Percentiles rank a stretch among this genome's conserved stretches.
Evolutionary conservation across 352 stramenopile genomes (phyloP).

Genomic region (Phytopythium vexans): DNA sequence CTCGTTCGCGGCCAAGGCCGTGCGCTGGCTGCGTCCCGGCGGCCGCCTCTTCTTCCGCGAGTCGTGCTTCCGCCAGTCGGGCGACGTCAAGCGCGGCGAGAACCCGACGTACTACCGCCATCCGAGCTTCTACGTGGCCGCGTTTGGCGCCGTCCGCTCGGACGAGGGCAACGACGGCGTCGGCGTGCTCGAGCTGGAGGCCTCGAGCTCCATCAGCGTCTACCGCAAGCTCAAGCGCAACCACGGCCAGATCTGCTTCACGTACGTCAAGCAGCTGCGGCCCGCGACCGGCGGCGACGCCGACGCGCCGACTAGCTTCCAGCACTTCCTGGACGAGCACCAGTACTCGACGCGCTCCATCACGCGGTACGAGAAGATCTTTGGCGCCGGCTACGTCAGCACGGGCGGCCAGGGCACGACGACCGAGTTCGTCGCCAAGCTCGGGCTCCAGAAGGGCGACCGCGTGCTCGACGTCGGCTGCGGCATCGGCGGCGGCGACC

Average conservation of each 20-base stretch:
- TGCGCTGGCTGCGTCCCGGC: conserved; percentile 60
- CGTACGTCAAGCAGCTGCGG: conserved; percentile 57
- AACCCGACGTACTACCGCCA: conserved; percentile 75
- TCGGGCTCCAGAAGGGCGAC: conserved; percentile 55
- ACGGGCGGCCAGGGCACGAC: conserved; percentile 63
- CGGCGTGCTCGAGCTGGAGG: conserved; percentile 65
- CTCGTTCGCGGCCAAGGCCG: conserved; percentile 48
- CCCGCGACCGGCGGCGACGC: conserved; percentile 7
- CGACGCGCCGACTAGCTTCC: conserved; percentile 48
- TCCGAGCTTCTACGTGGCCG: conserved; percentile 57
- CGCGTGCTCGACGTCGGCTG: conserved; percentile 89
- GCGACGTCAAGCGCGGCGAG: conserved; percentile 50
- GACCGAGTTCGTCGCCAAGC: conserved; percentile 67
- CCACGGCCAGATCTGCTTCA: conserved; percentile 78
- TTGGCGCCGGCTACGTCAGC: conserved; percentile 67
- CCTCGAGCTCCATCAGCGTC: conserved; percentile 51
- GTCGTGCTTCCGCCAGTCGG: conserved; percentile 65
- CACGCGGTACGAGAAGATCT: conserved; percentile 75
- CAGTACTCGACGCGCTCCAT: conserved; percentile 74
- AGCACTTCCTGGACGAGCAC: conserved; percentile 69
- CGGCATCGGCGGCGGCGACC: conserved; percentile 87
- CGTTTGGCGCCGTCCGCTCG: conserved; percentile 44
- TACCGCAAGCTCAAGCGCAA: conserved; percentile 83
- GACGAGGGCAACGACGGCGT: conserved; percentile 35
- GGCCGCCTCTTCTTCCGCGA: conserved; percentile 69